These are phyloP conservation scores for Hibiscus mutabilis DNA, from an alignment of 345 rosid species.

Conservation along the genomic window DNA sequence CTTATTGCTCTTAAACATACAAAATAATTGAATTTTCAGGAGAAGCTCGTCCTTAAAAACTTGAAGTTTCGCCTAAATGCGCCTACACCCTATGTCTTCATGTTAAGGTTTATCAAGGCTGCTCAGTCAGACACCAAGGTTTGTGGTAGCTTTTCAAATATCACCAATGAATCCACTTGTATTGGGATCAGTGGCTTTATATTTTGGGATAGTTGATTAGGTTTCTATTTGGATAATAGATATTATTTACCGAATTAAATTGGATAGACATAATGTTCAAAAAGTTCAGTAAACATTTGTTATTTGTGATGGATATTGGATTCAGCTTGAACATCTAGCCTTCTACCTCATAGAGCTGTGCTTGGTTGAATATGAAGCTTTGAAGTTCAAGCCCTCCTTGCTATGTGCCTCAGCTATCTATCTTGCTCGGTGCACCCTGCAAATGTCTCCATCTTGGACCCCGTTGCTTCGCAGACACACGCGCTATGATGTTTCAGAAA, in stretches of 20 bases:
- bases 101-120: constrained; percentile 92
- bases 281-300: constrained; percentile 5
- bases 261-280: not conserved
- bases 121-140: constrained; percentile 79
- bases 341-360: constrained; percentile 80
- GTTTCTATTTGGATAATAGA: not conserved
- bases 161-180: not conserved
- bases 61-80: constrained; percentile 79
- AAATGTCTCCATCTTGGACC: constrained; percentile 67
- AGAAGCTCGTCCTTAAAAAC: constrained; percentile 61
- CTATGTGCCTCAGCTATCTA: constrained; percentile 88
- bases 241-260: not conserved
- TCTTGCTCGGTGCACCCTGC: constrained; percentile 69
- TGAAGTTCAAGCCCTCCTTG: constrained; percentile 70
- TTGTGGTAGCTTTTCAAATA: constrained; percentile 8
- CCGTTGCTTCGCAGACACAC: constrained; percentile 56
- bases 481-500: constrained; percentile 47
- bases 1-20: not conserved
- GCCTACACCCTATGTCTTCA: constrained; percentile 88
- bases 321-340: constrained; percentile 76
- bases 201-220: not conserved
- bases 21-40: constrained; percentile 40
- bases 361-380: constrained; percentile 74
- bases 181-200: not conserved
- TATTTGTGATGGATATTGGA: not conserved